A percentile compares a stretch with the other conserved stretches of the same genome.
These are phyloP conservation scores for Corymbia maculata DNA, from an alignment of 345 rosid genomes.

Conservation along the genomic window DNA sequence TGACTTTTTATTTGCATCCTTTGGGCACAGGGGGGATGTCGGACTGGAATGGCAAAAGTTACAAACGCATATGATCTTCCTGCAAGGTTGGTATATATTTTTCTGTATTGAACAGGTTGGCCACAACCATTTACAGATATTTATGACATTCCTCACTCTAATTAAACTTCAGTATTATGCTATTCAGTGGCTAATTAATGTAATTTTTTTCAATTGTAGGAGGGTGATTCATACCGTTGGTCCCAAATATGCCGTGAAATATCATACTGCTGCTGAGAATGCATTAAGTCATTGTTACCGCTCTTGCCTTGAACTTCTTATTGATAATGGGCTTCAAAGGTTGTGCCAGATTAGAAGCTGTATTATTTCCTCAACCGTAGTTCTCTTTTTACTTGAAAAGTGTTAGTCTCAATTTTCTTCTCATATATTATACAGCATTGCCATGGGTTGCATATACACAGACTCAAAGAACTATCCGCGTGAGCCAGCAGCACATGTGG, in stretches of 20 bases:
- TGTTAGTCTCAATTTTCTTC: constrained; percentile 16
- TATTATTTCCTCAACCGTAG: not conserved
- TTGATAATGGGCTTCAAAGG: constrained; percentile 89
- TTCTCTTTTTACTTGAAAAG: not conserved
- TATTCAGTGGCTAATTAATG: not conserved
- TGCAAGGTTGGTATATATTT: constrained; percentile 56
- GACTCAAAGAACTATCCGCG: constrained; percentile 96
- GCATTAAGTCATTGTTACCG: constrained; percentile 98
- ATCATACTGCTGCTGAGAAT: constrained; percentile 98
- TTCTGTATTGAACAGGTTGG: not conserved
- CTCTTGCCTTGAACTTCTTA: constrained; percentile 88
- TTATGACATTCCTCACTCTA: not conserved
- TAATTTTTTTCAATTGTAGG: constrained; percentile 25
- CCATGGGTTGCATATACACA: constrained; percentile 93
- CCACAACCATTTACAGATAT: not conserved
- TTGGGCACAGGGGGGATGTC: constrained; percentile 81
- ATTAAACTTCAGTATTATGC: not conserved
- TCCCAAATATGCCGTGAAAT: constrained; percentile 95
- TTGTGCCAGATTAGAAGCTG: constrained; percentile 6
- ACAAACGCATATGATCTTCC: constrained; percentile 98
- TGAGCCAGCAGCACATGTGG: constrained; percentile 99
- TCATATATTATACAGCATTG: constrained; percentile 52
- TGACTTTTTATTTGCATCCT: not conserved
- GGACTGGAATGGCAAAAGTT: constrained; percentile 98
- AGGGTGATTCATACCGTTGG: constrained; percentile 95